phyloP scores from a whole-genome alignment of 2,329 filamentous ascomycete species.

The Colletotrichum sp. region DNA sequence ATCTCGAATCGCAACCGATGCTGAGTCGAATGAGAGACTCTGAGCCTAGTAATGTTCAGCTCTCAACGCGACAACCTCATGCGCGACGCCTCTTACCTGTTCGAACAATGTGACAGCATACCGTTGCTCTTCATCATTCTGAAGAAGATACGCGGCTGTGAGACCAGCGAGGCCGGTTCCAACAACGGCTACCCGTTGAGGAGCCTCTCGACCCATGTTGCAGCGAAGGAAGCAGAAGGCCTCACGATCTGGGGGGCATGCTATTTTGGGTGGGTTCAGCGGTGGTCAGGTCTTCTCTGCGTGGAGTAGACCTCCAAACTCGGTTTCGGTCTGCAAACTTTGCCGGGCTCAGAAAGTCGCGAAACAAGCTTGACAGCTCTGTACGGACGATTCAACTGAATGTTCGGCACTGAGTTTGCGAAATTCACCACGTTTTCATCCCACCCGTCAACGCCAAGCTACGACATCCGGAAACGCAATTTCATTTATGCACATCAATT shows the following conservation, averaged over 20 bases:
- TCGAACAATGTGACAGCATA: not conserved
- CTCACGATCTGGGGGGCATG: not conserved
- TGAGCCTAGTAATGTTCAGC: constrained; percentile 17
- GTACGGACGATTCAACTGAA: not conserved
- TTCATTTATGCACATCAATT: constrained; percentile 2
- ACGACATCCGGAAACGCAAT: not conserved
- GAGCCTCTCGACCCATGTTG: not conserved
- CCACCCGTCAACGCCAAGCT: not conserved
- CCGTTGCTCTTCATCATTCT: constrained; percentile 27
- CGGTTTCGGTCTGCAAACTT: not conserved
- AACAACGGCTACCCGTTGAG: constrained; percentile 34
- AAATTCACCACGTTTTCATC: not conserved
- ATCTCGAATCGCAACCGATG: constrained; percentile 40
- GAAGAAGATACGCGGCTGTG: constrained; percentile 38
- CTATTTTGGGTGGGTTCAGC: not conserved
- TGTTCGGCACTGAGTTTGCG: not conserved
- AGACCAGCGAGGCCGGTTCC: constrained; percentile 43
- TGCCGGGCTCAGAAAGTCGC: not conserved
- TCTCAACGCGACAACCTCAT: no score
- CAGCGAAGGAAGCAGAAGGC: not conserved
- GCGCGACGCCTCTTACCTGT: not conserved
- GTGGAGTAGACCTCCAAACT: not conserved
- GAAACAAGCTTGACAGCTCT: not conserved
- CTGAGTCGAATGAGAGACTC: constrained; percentile 40
- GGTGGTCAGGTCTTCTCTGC: no score